Evolutionary conservation across 139 green algal genomes (phyloP), one percentile per base, ranked within the genome.

Genomic region (Micromonas commoda): DNA sequence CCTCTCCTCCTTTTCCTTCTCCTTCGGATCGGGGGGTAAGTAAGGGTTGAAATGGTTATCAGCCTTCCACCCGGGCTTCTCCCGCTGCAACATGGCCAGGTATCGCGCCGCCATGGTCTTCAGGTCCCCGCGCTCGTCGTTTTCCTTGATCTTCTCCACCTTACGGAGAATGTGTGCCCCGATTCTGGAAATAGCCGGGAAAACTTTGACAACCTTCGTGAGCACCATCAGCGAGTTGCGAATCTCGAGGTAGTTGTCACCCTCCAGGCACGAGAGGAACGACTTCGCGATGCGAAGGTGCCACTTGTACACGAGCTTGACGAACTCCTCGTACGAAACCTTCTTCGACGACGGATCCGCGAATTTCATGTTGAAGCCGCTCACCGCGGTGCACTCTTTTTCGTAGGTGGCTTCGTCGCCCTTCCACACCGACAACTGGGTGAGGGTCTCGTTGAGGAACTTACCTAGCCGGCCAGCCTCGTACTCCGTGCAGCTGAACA

Each of bases 401-500:
- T 61, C 81, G 54, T 81, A 90, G 4, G 28, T 16, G 24, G 38
- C 37, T 34, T 69, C 66, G 38, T 75, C n/a, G 32, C 1, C 52
- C 2, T 73, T 54, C 69, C 88, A 92, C 0, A 65, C 64, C 65
- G 81, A 73, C 34, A 91, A 54, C 39, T 83, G 33, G n/a, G 21
- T 35, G 2, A 92, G 61, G 24, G 79, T 73, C 61, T 92, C 85
- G 9, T 68, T 39, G 29, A 92, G 57, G 79, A 91, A 92, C 37
- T 86, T 85, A 24, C 84, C 88, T 37, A 94, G 60, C 75, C 89
- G 86, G 74, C 67, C 76, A 28, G 85, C 86, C 83, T 94, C 90
- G 4, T 83, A 68, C 3, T 89, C 75, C 0, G 88, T 94, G 77
- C 79, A 79, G 31, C 75, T 83, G 16, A 80, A 77, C 63, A 92